Evolutionary conservation across 352 stramenopile genomes (phyloP).

Genomic region (Thraustotheca clavata): DNA sequence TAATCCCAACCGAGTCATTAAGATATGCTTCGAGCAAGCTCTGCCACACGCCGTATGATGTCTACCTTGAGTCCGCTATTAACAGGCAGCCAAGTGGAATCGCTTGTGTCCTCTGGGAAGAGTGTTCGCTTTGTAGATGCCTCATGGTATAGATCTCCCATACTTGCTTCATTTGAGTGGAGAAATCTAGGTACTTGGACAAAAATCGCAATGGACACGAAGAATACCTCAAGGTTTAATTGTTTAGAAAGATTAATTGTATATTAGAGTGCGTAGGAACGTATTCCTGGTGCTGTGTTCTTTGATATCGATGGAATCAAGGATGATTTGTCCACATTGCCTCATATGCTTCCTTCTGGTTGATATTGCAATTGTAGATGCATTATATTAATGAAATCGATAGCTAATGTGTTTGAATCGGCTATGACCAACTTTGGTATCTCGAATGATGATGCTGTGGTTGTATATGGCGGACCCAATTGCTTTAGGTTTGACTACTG

Average conservation of each 20-base stretch:
- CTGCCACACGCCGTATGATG: neutral
- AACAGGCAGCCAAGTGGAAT: neutral
- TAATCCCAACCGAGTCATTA: slow-evolving; percentile 1
- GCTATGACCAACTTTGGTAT: slow-evolving; percentile 61
- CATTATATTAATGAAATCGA: neutral
- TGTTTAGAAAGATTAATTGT: neutral
- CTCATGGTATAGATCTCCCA: slow-evolving; percentile 35
- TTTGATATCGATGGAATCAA: slow-evolving; percentile 89
- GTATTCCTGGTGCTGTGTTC: slow-evolving; percentile 76
- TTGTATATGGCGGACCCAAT: slow-evolving; percentile 77
- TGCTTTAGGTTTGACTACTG: slow-evolving; percentile 54
- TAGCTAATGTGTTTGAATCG: slow-evolving; percentile 51
- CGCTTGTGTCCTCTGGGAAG: slow-evolving; percentile 21
- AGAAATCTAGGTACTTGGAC: slow-evolving; percentile 43
- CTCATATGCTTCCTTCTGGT: slow-evolving; percentile 75
- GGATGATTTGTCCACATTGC: slow-evolving; percentile 57
- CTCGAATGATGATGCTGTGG: slow-evolving; percentile 51
- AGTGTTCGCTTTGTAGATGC: slow-evolving; percentile 63
- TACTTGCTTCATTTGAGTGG: neutral
- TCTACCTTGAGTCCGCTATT: slow-evolving; percentile 8
- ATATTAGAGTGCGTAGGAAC: slow-evolving; percentile 29
- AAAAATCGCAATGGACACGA: slow-evolving; percentile 50
- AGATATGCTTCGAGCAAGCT: neutral
- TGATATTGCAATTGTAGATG: neutral
- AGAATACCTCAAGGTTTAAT: slow-evolving; percentile 36